phyloP scores from a whole-genome alignment of 768 basidiomycete species.

The Russula foetens region DNA sequence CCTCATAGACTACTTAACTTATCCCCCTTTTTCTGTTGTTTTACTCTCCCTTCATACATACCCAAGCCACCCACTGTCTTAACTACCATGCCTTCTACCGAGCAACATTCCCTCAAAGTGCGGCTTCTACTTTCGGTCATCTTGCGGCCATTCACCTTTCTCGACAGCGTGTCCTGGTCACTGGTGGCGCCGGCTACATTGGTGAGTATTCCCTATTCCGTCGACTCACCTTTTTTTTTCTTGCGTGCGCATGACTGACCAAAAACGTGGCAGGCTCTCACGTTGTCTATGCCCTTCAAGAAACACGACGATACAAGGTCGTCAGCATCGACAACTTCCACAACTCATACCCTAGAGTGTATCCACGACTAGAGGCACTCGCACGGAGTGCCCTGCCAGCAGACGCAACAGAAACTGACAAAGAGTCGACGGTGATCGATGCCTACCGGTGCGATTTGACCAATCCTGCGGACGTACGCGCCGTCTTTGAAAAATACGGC shows the following conservation, averaged over 20 bases:
- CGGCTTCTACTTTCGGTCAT: not conserved
- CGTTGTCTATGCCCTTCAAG: constrained; percentile 78
- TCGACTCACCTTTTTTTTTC: constrained; percentile 5
- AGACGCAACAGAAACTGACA: constrained; percentile 57
- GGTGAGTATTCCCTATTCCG: constrained; percentile 37
- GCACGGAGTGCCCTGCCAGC: constrained; percentile 65
- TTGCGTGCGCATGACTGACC: constrained; percentile 6
- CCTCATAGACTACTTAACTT: constrained; percentile 9
- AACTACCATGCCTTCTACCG: constrained; percentile 10
- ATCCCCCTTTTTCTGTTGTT: constrained; percentile 2
- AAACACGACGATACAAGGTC: constrained; percentile 85
- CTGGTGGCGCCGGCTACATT: constrained; percentile 86
- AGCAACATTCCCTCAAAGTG: constrained; percentile 8
- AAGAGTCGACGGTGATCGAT: constrained; percentile 67
- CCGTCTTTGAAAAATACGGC: constrained; percentile 76
- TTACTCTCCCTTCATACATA: constrained; percentile 5
- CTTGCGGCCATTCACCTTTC: constrained; percentile 14
- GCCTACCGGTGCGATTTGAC: constrained; percentile 67
- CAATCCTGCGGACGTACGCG: constrained; percentile 56
- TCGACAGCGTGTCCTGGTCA: constrained; percentile 53
- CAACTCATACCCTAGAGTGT: constrained; percentile 75
- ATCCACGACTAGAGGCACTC: constrained; percentile 71
- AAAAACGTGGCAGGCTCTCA: constrained; percentile 64
- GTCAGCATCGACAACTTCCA: constrained; percentile 93
- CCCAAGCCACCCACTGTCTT: not conserved